Base-by-base conservation (phyloP, 139 green algal species). In the Deuterostichococcus epilithicus region DNA sequence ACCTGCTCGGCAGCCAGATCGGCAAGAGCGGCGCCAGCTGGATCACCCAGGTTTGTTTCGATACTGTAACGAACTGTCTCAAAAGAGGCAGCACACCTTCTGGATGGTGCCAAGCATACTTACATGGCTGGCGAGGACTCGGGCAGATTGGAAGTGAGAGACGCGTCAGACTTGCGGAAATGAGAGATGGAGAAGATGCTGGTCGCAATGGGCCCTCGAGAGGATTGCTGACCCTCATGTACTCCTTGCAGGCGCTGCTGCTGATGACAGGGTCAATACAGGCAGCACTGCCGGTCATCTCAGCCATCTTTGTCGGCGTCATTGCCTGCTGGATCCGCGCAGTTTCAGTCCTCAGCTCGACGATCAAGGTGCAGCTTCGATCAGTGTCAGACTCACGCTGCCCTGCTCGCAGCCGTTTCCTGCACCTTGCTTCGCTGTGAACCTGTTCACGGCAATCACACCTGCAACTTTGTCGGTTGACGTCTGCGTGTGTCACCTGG, bases 1-100 rank as follows among this genome's bases (percentile, higher is more conserved):
- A 97, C 73, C 79, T 97, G 35, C 79, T 97, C 38, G 92, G 91
- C 70, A 87, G 78, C 70, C 92, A 95, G 76, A 82, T 95, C 6
- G 88, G 91, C 47, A 96, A 96, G 80, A 89, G 83, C 34, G 89
- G 90, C 35, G 86, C 68, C 3, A 81, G 79, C 25, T 89, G 86
- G 82, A 76, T 89, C n/a, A 89, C 81, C 3, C 86, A 90, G 68
- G 76, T 42, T 23, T 33, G 52, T 3, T 5, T 63, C 71, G 10
- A 34, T 8, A 13, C 13, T 52, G 13, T 80, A 37, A 22, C 39
- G 66, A 3, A 60, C 60, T 33, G 66, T 65, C 25, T 77, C 66
- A 39, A 73, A 68, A n/a, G n/a, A n/a, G 74, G 65, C 79, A 47
- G 60, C 47, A 65, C 70, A 25, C 32, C 37, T 39, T 1, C 73